Base-by-base conservation (phyloP, 352 stramenopile genomes). In the Thalassiosira pacifica region DNA sequence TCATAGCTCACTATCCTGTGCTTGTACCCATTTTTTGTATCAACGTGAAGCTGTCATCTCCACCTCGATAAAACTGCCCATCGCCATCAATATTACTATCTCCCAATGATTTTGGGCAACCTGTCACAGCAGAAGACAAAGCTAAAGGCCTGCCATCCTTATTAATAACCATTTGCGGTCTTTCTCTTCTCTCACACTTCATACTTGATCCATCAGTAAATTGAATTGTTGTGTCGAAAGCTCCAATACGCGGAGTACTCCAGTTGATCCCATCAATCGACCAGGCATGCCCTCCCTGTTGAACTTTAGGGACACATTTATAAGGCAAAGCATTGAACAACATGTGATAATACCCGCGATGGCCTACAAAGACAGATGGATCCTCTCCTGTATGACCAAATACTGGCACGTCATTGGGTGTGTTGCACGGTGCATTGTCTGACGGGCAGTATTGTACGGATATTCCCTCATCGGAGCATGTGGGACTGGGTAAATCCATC, bases 301-400 rank as follows among this genome's bases (percentile, higher is more conserved):
- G 34, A 69, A 85, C 72, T 69, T 88, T 88, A 11, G 81, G 76
- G 10, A 81, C 76, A 73, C 81, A 88, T 59, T 80, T 84, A 45
- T 84, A 83, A 0, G 81, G 81, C 19, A 88, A 57, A 40, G 74
- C 76, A 79, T 88, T 88, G 29, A 88, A 81, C 26, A 88, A 53
- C 81, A 88, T 79, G 45, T 88, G 81, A 68, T 88, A 88, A 63
- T 88, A 85, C 2, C 81, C 81, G 18, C 81, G 75, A 60, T 85
- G 66, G 24, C 85, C 81, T 2, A 85, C 34, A 55, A 88, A 88
- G 0, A 88, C 81, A 42, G 60, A 80, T 37, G 81, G 81, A 71
- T 88, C 81, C 59, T 88, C 81, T 37, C 74, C 81, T 32, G 81
- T 85, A 40, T 88, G 81, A 19, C 34, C 69, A 53, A 88, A 71